Base-by-base conservation (phyloP, 331 rosid genomes). In the Ulmus americana region DNA sequence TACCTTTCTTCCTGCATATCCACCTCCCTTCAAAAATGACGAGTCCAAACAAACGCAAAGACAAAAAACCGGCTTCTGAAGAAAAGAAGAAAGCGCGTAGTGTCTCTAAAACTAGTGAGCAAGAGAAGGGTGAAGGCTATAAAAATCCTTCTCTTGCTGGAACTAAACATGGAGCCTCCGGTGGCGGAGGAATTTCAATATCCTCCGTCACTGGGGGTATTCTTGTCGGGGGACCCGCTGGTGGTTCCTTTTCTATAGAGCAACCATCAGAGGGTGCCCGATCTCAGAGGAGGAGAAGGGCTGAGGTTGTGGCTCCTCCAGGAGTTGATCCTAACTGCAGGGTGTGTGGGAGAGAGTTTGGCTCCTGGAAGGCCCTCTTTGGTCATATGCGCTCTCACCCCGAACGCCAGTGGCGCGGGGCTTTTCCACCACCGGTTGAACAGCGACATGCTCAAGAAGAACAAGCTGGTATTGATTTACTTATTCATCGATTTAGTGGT, bases 361-460 rank as follows among this genome's bases (percentile, higher is more conserved):
- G 50, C 5, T 60, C 51, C 6, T 60, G 68, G 68, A 70, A 61
- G 40, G 68, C 74, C 0, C 28, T 70, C 7, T 70, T 45, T 1
- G 69, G 63, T 7, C 69, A 70, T 8, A 55, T 62, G 75, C 57
- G 64, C 1, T 53, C 62, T 28, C 64, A 70, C 45, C 75, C 69
- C 0, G 69, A 70, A 6, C 56, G 69, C 20, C 43, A 14, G 38
- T 53, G 56, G 55, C n/a, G 63, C 2, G 69, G 69, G 1, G 20
- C 20, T 7, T 53, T 62, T 15, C 69, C 63, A 0, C 69, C 75
- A 6, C 64, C 69, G 0, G 65, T 60, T n/a, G 28, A 3, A 7
- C 28, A 50, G 18, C 55, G 8, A 50, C 55, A 50, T n/a, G 3
- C 6, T 5, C 22, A 28, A 28, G 35, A 28, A 28, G 35, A 28